Percentiles rank a stretch among this genome's conserved stretches.
Conservation (phyloP, 176 grass and related monocot species). For the Chrysopogon serrulatus region DNA sequence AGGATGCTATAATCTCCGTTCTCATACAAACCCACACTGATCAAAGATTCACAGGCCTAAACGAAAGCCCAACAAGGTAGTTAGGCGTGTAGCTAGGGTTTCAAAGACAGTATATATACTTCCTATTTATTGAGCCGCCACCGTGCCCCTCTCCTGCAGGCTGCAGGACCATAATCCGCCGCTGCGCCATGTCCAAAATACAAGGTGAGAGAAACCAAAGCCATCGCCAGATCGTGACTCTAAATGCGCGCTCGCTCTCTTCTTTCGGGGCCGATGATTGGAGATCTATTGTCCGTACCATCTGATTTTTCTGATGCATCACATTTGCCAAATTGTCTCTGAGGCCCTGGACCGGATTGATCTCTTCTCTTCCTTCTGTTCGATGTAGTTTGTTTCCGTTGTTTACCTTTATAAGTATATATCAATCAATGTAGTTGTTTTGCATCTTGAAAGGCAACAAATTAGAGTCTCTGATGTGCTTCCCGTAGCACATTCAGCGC, state of each 20-base stretch:
- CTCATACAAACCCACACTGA: not conserved
- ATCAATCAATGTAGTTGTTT: not conserved
- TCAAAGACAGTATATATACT: not conserved
- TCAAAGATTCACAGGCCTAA: too few species aligned
- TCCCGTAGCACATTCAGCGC: constrained; percentile 57
- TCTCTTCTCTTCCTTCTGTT: not conserved
- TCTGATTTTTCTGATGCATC: constrained; percentile 45
- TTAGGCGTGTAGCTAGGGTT: not conserved
- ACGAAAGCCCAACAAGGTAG: too few species aligned
- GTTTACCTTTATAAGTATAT: fast-evolving
- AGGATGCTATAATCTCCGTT: not conserved
- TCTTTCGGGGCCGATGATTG: not conserved
- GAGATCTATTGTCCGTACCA: constrained; percentile 56
- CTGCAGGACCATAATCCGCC: not conserved
- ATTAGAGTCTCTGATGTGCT: constrained; percentile 89
- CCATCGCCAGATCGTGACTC: too few species aligned
- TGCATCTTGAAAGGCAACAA: constrained; percentile 16
- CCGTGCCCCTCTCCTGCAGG: not conserved
- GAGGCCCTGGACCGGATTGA: constrained; percentile 1
- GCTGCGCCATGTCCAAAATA: not conserved
- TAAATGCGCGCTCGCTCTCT: too few species aligned
- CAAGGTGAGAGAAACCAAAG: too few species aligned
- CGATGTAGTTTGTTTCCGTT: not conserved
- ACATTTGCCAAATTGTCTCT: constrained; percentile 15
- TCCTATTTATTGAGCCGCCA: not conserved